phyloP scores from a whole-genome alignment of 768 basidiomycete species.

The Hypholoma sublateritium region DNA sequence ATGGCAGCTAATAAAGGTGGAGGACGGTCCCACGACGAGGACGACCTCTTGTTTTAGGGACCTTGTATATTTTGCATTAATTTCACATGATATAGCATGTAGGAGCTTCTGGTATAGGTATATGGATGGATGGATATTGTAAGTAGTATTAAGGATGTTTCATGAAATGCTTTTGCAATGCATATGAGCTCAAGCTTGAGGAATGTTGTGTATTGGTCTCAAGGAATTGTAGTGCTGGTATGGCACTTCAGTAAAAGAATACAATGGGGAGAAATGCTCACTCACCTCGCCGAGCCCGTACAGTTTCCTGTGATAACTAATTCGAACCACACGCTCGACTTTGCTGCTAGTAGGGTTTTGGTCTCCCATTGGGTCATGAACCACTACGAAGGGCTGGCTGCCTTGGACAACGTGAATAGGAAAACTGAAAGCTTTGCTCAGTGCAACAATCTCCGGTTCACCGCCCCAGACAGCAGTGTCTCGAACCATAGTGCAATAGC shows the following conservation, averaged over 20 bases:
- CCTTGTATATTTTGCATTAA: slow-evolving; percentile 4
- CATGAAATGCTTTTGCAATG: not conserved
- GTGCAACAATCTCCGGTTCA: slow-evolving; percentile 93
- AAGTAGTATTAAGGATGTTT: not conserved
- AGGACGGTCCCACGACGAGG: slow-evolving; percentile 48
- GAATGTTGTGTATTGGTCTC: slow-evolving; percentile 43
- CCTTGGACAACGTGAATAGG: slow-evolving; percentile 92
- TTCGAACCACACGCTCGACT: slow-evolving; percentile 50
- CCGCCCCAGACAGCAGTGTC: slow-evolving; percentile 95
- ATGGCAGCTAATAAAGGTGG: slow-evolving; percentile 42
- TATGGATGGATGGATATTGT: not conserved
- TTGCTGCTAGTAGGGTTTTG: slow-evolving; percentile 19
- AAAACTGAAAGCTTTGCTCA: slow-evolving; percentile 76
- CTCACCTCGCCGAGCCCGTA: slow-evolving; percentile 95
- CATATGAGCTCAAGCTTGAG: slow-evolving; percentile 13
- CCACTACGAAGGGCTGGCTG: slow-evolving; percentile 78
- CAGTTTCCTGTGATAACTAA: slow-evolving; percentile 92
- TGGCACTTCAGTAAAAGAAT: not conserved
- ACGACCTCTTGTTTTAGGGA: slow-evolving; percentile 66
- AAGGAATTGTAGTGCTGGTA: slow-evolving; percentile 87
- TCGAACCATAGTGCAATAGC: slow-evolving; percentile 77
- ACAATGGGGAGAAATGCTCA: slow-evolving; percentile 8
- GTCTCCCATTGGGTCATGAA: slow-evolving; percentile 60
- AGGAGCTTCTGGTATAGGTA: not conserved
- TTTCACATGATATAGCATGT: slow-evolving; percentile 8